Evolutionary conservation across 1,139 yeast genomes (phyloP).

Genomic region (Magnusiomyces paraingens): DNA sequence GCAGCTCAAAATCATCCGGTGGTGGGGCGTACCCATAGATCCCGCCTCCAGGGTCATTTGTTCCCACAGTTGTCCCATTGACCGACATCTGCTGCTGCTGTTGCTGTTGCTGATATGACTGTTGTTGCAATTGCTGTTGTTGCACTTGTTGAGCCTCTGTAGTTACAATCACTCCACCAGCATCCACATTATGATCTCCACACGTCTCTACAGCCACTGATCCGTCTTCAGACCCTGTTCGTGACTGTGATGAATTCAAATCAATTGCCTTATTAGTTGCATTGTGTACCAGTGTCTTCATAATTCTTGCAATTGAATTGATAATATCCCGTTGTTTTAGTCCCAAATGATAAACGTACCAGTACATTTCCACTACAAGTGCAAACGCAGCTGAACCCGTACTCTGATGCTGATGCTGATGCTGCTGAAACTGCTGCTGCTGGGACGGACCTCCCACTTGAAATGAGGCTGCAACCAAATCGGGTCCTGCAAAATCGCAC

Average conservation of each 20-base stretch:
- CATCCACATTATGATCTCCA: no score
- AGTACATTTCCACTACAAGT: constrained; percentile 44
- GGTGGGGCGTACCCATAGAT: not conserved
- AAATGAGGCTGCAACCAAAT: no score
- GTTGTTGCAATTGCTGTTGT: no score
- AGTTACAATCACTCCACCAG: no score
- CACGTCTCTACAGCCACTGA: not conserved
- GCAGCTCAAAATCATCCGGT: constrained; percentile 6
- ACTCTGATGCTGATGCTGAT: constrained; percentile 24
- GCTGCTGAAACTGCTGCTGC: constrained; percentile 2
- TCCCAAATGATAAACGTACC: constrained; percentile 50
- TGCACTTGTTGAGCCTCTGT: not conserved
- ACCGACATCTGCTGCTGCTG: constrained; percentile 3
- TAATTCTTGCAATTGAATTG: constrained; percentile 47
- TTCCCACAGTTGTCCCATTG: no score
- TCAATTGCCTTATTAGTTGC: constrained; percentile 7
- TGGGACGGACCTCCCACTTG: not conserved
- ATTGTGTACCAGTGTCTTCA: constrained; percentile 42
- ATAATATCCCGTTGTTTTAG: constrained; percentile 49
- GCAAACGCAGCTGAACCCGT: constrained; percentile 25
- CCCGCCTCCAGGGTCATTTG: not conserved
- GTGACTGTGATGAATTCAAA: not conserved
- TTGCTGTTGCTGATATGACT: constrained; percentile 8
- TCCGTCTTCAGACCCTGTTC: not conserved
- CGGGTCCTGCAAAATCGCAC: constrained; percentile 34